A percentile compares a stretch with the other conserved stretches of the same genome.
Conservation (phyloP, 345 rosid genomes). For the Heritiera littoralis region DNA sequence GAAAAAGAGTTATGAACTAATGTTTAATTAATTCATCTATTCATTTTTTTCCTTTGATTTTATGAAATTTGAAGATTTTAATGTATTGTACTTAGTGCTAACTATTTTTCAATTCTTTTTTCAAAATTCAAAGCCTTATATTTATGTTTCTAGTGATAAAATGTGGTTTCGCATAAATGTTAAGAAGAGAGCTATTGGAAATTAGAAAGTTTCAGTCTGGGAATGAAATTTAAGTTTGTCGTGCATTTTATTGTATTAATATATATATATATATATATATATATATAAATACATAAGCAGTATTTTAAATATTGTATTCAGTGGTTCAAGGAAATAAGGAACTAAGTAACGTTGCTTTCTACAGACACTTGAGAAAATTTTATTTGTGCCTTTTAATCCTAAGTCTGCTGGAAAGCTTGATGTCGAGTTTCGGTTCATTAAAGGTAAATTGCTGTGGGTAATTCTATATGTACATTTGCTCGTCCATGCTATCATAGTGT, state of each 20-base stretch:
- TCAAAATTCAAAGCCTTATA: background rate
- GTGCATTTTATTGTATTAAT: background rate
- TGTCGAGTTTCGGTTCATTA: conserved; percentile 61
- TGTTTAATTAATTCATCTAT: background rate
- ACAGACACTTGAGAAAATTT: conserved; percentile 64
- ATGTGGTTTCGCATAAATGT: background rate
- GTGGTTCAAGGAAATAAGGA: background rate
- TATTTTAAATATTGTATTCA: background rate
- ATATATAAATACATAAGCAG: too few species aligned
- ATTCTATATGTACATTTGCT: background rate
- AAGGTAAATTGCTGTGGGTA: conserved; percentile 43
- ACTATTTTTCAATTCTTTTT: background rate
- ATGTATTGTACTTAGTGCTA: background rate
- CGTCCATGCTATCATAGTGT: background rate
- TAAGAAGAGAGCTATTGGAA: background rate
- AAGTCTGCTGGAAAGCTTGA: conserved; percentile 68
- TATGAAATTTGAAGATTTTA: background rate
- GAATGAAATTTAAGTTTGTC: background rate
- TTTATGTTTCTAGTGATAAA: background rate
- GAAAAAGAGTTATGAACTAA: background rate
- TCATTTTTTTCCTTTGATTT: background rate
- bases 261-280: too few species aligned
- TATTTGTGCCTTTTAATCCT: conserved; percentile 64
- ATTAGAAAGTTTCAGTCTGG: background rate
- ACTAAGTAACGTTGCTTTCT: background rate